Evolutionary conservation across 176 grass and related monocot species (phyloP).

Genomic region (Bothriochloa decipiens): DNA sequence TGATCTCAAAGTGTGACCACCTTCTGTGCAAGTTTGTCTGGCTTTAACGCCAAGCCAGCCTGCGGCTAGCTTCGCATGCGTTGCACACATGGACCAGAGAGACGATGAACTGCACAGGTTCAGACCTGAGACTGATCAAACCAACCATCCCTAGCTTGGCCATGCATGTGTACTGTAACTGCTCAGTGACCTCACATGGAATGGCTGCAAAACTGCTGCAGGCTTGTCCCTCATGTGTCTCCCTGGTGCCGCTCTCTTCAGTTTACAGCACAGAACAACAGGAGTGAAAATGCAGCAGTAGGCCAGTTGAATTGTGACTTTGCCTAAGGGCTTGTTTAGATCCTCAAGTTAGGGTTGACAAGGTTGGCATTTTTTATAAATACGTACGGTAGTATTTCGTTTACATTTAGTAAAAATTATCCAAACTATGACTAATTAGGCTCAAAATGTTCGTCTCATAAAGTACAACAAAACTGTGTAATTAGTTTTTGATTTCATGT

Average conservation of each 20-base stretch:
- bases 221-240: conserved; percentile 22
- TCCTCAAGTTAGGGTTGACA: too few relatives aligned
- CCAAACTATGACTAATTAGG: too few relatives aligned
- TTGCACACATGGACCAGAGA: neutral
- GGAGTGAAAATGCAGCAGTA: neutral
- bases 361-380: too few relatives aligned
- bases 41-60: conserved; percentile 36
- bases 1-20: neutral
- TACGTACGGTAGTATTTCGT: too few relatives aligned
- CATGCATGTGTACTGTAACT: conserved; percentile 9
- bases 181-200: conserved; percentile 38
- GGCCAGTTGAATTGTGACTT: neutral
- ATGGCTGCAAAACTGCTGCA: neutral
- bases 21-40: conserved; percentile 10
- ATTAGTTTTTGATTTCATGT: too few relatives aligned
- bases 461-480: too few relatives aligned
- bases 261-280: neutral
- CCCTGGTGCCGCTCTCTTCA: neutral
- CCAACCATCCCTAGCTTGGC: neutral
- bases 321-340: neutral
- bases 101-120: neutral
- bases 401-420: too few relatives aligned
- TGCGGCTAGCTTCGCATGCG: neutral
- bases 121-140: conserved; percentile 32
- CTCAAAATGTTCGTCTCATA: too few relatives aligned